Evolutionary conservation across 2,329 filamentous ascomycete species (phyloP).

Genomic region (Clarireedia monteithiana): DNA sequence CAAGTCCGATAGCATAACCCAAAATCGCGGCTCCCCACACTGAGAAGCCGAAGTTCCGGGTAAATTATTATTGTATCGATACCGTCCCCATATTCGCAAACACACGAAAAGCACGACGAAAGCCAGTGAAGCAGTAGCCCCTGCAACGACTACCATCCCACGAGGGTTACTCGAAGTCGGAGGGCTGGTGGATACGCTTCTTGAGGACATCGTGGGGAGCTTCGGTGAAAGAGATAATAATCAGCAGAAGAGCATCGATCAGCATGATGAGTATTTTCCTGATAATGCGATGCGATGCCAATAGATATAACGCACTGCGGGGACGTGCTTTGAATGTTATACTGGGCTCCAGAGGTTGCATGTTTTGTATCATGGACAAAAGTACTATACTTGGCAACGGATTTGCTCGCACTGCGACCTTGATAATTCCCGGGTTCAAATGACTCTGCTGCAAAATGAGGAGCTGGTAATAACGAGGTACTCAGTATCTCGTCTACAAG

Average conservation of each 20-base stretch:
- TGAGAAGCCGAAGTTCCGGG: not conserved
- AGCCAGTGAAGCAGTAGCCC: not conserved
- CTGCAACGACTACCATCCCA: constrained; percentile 1
- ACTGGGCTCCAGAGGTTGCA: no score
- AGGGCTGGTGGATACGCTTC: constrained; percentile 6
- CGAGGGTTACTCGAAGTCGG: constrained; percentile 3
- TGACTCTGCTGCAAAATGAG: no score
- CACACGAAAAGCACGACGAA: constrained; percentile 10
- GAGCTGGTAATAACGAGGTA: no score
- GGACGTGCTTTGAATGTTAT: no score
- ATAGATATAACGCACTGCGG: no score
- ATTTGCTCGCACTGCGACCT: no score
- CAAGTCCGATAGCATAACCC: constrained; percentile 10
- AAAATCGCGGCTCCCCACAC: constrained; percentile 8
- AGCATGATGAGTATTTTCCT: not conserved
- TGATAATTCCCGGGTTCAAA: no score
- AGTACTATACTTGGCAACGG: no score
- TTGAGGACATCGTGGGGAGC: not conserved
- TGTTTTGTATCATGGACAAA: no score
- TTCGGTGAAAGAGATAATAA: not conserved
- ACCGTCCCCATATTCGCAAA: constrained; percentile 12
- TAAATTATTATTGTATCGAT: constrained; percentile 2
- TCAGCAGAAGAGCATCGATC: not conserved
- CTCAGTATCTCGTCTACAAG: no score
- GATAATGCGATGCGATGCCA: no score